Evolutionary conservation across 306 rosid genomes (phyloP), one percentile per base, ranked within the genome.

Genomic region (Rubus parviflorus): DNA sequence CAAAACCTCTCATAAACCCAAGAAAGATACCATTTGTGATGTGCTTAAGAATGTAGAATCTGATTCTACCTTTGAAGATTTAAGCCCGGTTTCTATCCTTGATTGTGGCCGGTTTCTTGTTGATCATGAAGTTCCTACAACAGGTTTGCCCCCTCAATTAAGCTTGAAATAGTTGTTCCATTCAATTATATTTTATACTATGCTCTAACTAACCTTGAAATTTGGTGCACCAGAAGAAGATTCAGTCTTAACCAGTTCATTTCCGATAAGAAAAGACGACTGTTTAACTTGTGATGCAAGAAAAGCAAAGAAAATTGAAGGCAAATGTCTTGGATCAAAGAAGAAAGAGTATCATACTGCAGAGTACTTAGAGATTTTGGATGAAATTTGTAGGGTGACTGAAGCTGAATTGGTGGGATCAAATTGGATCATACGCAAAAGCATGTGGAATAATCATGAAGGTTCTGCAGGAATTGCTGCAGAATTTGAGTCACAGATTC

Each of bases 51-150:
- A 61, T 22, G 38, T 70, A 14, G 92, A 90, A 82, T 20, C 76
- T 19, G 89, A 87, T 37, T 73, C 80, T 47, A 85, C 84, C 62
- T 83, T 90, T 8, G 92, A 94, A 73, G 98, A 94, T 68, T 75
- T 81, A 47, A 94, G 97, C 77, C 97, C 97, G 2, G 95, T 92
- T 81, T 94, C 98, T 68, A 92, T 92, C 43, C 97, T 94, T 37
- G 90, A 92, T 37, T 83, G 78, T 79, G 83, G 69, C 49, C 81
- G 70, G 71, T 80, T 87, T 73, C 87, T 75, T 23, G 16, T 48
- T 58, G 80, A 90, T 80, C 75, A 83, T 12, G 58, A 81, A 71
- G 77, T 41, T 77, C 76, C 75, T 43, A 77, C 67, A 71, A 80
- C 96, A 90, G 97, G 98, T 95, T 57, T 77, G 81, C 45, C 17